phyloP scores from a whole-genome alignment of 139 green algal species.

The Auxenochlorella protothecoides region DNA sequence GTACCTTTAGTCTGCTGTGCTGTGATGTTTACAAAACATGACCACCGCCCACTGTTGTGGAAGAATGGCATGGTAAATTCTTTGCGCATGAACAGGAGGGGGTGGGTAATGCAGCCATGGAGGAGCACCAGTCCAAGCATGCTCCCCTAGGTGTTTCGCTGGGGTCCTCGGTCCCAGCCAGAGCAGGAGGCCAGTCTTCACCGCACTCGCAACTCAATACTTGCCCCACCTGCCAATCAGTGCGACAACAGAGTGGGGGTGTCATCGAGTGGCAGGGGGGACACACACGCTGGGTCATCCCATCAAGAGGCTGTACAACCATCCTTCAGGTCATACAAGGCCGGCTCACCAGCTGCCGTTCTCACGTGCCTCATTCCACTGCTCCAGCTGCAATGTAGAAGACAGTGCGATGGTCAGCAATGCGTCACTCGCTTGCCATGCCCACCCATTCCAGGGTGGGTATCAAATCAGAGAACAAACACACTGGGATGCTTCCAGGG shows the following conservation, averaged over 20 bases:
- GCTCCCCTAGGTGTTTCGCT: background rate
- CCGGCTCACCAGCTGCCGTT: constrained; percentile 30
- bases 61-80: background rate
- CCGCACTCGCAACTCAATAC: constrained; percentile 24
- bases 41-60: background rate
- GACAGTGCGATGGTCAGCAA: too few species aligned
- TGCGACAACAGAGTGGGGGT: background rate
- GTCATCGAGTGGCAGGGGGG: background rate
- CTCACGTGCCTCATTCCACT: constrained; percentile 56
- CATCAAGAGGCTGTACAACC: background rate
- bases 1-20: background rate
- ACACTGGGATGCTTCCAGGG: too few species aligned
- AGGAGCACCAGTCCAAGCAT: background rate
- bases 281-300: too few species aligned
- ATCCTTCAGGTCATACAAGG: background rate
- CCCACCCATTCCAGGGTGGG: too few species aligned
- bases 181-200: background rate
- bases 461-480: too few species aligned
- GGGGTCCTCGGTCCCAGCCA: background rate
- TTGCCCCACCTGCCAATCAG: constrained; percentile 20
- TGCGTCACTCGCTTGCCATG: too few species aligned
- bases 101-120: background rate
- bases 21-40: background rate
- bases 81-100: background rate
- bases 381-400: constrained; percentile 10